phyloP scores from a whole-genome alignment of 2,329 filamentous ascomycete species.

The Aspergillus quadricinctus region DNA sequence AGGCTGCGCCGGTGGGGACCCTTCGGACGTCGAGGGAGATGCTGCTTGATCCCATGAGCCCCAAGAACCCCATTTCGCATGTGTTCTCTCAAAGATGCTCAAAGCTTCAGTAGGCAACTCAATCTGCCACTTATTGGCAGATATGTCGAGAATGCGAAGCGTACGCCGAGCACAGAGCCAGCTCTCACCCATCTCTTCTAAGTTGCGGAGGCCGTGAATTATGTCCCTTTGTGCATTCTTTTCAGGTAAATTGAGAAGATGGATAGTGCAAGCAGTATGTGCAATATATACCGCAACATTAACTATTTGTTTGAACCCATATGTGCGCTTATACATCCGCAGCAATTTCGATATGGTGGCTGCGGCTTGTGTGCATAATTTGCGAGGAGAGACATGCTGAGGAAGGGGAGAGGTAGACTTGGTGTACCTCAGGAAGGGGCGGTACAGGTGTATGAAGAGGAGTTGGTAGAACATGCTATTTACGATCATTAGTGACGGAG shows the following conservation, averaged over 20 bases:
- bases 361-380: constrained; percentile 86
- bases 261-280: constrained; percentile 91
- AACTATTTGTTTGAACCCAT: constrained; percentile 87
- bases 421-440: constrained; percentile 88
- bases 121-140: constrained; percentile 85
- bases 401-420: constrained; percentile 78
- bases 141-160: constrained; percentile 75
- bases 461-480: constrained; percentile 94
- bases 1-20: constrained; percentile 19
- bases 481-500: constrained; percentile 13
- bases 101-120: constrained; percentile 80
- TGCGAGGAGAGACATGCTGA: constrained; percentile 80
- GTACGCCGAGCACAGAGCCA: constrained; percentile 89
- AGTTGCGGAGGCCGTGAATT: constrained; percentile 80
- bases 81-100: constrained; percentile 69
- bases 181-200: constrained; percentile 92
- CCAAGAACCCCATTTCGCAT: constrained; percentile 74
- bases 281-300: constrained; percentile 96
- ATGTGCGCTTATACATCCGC: constrained; percentile 86
- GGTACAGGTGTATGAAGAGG: constrained; percentile 91
- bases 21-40: constrained; percentile 27
- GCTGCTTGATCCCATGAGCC: constrained; percentile 39
- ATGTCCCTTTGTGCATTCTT: constrained; percentile 88
- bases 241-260: constrained; percentile 86
- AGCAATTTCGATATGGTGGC: constrained; percentile 89